A percentile compares a stretch with the other conserved stretches of the same genome.
These are phyloP conservation scores for Auriculariales sp. DNA, from an alignment of 768 basidiomycete species.

Conservation along the genomic window DNA sequence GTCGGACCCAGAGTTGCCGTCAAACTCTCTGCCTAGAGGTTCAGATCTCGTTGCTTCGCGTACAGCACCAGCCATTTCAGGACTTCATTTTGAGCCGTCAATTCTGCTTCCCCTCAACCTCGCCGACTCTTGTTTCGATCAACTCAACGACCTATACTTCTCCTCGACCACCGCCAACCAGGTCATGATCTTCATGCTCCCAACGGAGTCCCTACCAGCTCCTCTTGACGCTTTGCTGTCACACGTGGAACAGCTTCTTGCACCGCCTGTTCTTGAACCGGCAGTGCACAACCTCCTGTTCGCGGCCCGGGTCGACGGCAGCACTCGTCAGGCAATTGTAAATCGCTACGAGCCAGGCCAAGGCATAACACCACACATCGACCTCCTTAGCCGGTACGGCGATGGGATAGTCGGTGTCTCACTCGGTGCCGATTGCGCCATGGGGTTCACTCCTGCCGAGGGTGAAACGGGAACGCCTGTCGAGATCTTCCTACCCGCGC, in stretches of 20 bases:
- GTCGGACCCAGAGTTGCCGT: no score
- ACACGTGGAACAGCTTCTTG: slow-evolving; percentile 32
- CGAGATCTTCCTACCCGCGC: slow-evolving; percentile 58
- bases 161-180: slow-evolving; percentile 40
- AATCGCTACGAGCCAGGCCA: slow-evolving; percentile 83
- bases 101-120: slow-evolving; percentile 35
- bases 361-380: slow-evolving; percentile 81
- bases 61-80: slow-evolving; percentile 41
- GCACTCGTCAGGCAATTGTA: slow-evolving; percentile 72
- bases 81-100: slow-evolving; percentile 45
- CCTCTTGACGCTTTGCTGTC: slow-evolving; percentile 36
- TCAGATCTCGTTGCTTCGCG: slow-evolving; percentile 20
- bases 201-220: neutral
- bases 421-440: slow-evolving; percentile 63
- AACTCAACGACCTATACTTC: slow-evolving; percentile 30
- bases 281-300: slow-evolving; percentile 46
- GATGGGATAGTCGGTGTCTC: slow-evolving; percentile 87
- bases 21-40: no score
- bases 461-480: slow-evolving; percentile 6
- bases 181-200: slow-evolving; percentile 61
- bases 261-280: slow-evolving; percentile 32
- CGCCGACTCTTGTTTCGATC: slow-evolving; percentile 26
- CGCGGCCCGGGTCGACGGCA: slow-evolving; percentile 24
- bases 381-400: slow-evolving; percentile 68
- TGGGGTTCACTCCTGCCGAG: slow-evolving; percentile 42